Conservation (phyloP, 345 rosid genomes). For the Lepidium sativum region DNA sequence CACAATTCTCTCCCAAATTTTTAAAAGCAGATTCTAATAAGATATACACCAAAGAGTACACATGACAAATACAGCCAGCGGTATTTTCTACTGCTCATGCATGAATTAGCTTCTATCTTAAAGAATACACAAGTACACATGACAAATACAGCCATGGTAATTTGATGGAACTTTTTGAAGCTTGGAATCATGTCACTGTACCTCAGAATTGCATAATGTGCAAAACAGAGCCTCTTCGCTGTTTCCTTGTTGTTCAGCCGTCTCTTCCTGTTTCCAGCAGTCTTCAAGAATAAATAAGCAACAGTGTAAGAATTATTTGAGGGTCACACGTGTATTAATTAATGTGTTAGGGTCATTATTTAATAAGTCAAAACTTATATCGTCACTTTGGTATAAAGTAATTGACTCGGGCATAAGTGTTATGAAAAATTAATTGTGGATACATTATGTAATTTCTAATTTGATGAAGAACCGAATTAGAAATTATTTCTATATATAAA, state of each 20-base stretch:
- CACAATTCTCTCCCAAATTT: not conserved
- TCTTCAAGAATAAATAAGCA: slow-evolving; percentile 68
- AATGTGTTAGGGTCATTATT: no score
- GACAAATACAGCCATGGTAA: not conserved
- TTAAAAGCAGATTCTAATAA: not conserved
- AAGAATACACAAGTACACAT: not conserved
- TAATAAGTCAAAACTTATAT: no score
- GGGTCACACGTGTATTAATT: no score
- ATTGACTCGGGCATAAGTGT: no score
- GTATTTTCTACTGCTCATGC: not conserved
- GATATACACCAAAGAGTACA: not conserved
- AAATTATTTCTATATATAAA: no score
- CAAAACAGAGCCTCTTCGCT: slow-evolving; percentile 73
- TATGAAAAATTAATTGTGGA: no score
- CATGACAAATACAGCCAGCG: not conserved
- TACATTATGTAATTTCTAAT: no score
- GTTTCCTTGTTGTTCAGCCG: slow-evolving; percentile 42
- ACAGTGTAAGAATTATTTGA: no score
- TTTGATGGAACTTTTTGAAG: not conserved
- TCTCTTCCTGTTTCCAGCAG: slow-evolving; percentile 55
- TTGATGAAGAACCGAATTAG: no score
- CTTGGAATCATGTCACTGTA: slow-evolving; percentile 21
- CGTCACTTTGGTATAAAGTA: no score
- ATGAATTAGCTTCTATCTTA: not conserved
- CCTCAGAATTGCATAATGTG: slow-evolving; percentile 90